phyloP scores from a whole-genome alignment of 2,329 filamentous ascomycete species.

The Colletotrichum limetticola region DNA sequence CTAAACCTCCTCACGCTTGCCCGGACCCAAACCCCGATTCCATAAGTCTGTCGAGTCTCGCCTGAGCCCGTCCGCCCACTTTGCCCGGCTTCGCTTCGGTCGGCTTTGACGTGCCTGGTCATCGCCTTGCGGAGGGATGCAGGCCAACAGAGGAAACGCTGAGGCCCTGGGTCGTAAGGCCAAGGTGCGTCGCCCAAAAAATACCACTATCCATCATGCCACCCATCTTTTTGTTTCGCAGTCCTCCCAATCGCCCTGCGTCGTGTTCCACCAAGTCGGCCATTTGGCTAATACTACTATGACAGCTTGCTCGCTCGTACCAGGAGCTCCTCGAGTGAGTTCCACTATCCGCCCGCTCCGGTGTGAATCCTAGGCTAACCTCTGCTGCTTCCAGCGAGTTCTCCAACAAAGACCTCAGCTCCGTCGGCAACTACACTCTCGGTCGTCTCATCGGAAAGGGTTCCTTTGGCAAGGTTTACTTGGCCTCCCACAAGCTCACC shows the following conservation, averaged over 20 bases:
- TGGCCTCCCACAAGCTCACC: constrained; percentile 95
- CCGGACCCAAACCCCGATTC: background rate
- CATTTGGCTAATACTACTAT: background rate
- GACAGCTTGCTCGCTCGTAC: constrained; percentile 93
- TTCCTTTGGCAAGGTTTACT: constrained; percentile 97
- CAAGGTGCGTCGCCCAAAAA: constrained; percentile 56
- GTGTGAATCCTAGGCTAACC: background rate
- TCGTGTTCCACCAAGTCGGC: background rate
- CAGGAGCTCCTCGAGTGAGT: constrained; percentile 93
- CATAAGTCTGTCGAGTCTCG: background rate
- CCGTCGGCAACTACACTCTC: constrained; percentile 93
- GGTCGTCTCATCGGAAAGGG: constrained; percentile 95
- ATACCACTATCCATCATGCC: background rate
- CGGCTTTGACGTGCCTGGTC: constrained; percentile 28
- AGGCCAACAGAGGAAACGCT: constrained; percentile 65
- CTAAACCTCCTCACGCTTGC: constrained; percentile 3
- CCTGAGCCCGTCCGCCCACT: background rate
- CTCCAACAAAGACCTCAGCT: constrained; percentile 87
- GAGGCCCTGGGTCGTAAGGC: constrained; percentile 71
- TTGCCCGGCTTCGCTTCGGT: constrained; percentile 28
- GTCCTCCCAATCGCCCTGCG: constrained; percentile 3
- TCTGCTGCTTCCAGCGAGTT: constrained; percentile 76
- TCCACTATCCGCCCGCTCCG: background rate
- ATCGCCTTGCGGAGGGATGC: constrained; percentile 54
- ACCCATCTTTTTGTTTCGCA: background rate